phyloP scores from a whole-genome alignment of 1,284 basidiomycete species.

The Fomitiporia mediterranea region DNA sequence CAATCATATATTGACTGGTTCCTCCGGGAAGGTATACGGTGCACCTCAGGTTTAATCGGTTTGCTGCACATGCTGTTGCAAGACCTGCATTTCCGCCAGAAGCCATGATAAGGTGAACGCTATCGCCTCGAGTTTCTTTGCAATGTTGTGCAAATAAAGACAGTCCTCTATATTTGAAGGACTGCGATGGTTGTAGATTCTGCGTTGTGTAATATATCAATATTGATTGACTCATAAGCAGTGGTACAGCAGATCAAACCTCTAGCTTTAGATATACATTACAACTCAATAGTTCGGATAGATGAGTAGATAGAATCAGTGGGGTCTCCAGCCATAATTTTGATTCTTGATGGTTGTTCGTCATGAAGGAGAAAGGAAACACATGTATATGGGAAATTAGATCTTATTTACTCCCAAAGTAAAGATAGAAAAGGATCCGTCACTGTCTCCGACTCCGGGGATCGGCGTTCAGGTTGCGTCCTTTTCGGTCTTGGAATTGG shows the following conservation, averaged over 20 bases:
- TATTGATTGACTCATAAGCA: not conserved
- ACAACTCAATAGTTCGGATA: constrained; percentile 48
- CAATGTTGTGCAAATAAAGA: constrained; percentile 54
- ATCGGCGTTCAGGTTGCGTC: too few species aligned
- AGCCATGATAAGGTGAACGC: constrained; percentile 58
- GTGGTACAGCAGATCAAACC: constrained; percentile 33
- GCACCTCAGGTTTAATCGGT: constrained; percentile 49
- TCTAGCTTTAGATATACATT: constrained; percentile 65
- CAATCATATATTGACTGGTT: constrained; percentile 43
- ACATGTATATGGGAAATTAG: too few species aligned
- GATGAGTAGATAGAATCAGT: constrained; percentile 49
- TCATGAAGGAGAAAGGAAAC: too few species aligned
- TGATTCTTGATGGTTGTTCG: too few species aligned
- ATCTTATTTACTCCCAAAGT: too few species aligned
- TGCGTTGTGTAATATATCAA: constrained; percentile 26
- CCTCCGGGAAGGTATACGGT: constrained; percentile 62
- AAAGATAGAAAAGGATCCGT: too few species aligned
- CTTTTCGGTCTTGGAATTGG: too few species aligned
- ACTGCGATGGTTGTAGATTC: constrained; percentile 68
- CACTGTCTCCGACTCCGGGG: too few species aligned
- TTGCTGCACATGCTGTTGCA: constrained; percentile 60
- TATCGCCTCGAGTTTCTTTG: constrained; percentile 43
- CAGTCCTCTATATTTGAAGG: constrained; percentile 73
- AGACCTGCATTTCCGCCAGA: constrained; percentile 73
- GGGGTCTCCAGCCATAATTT: constrained; percentile 60